phyloP scores from a whole-genome alignment of 371 early-diverging fungal genomes.

The Lichtheimia ornata region DNA sequence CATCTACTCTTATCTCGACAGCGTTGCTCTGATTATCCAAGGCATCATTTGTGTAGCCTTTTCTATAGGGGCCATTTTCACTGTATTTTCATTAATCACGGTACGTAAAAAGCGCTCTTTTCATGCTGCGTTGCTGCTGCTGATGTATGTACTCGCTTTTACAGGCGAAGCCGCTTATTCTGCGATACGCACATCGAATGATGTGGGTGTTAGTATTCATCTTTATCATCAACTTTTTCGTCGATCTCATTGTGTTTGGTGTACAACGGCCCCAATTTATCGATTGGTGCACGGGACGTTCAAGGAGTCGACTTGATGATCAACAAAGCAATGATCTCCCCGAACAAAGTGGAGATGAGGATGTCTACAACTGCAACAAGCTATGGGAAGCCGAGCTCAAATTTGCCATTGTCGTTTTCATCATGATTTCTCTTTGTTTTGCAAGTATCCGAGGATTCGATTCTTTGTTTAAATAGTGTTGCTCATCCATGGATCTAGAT shows the following conservation, averaged over 20 bases:
- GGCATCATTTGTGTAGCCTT: slow-evolving; percentile 36
- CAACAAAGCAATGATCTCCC: slow-evolving; percentile 19
- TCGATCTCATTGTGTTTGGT: slow-evolving; percentile 26
- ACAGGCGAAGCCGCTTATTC: slow-evolving; percentile 10
- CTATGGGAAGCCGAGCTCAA: slow-evolving; percentile 38
- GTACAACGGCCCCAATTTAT: slow-evolving; percentile 28
- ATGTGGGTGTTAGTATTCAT: slow-evolving; percentile 23
- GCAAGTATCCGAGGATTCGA: slow-evolving; percentile 13
- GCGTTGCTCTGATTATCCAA: slow-evolving; percentile 25
- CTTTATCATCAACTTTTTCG: slow-evolving; percentile 27
- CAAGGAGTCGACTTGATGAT: slow-evolving; percentile 12
- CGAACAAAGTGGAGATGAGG: slow-evolving; percentile 5
- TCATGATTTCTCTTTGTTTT: slow-evolving; percentile 25
- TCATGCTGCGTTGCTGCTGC: not conserved
- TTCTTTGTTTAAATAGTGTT: not conserved
- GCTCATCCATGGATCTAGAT: slow-evolving; percentile 7
- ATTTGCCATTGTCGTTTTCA: slow-evolving; percentile 22
- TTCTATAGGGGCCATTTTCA: slow-evolving; percentile 27
- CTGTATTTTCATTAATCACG: slow-evolving; percentile 29
- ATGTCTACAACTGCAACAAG: slow-evolving; percentile 27
- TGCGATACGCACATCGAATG: slow-evolving; percentile 18
- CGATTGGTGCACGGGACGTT: slow-evolving; percentile 29
- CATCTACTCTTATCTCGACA: slow-evolving; percentile 36
- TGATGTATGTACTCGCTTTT: not conserved
- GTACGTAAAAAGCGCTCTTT: slow-evolving; percentile 11